Base-by-base conservation (phyloP, 495 filamentous ascomycete genomes). In the Neurospora hispaniola region DNA sequence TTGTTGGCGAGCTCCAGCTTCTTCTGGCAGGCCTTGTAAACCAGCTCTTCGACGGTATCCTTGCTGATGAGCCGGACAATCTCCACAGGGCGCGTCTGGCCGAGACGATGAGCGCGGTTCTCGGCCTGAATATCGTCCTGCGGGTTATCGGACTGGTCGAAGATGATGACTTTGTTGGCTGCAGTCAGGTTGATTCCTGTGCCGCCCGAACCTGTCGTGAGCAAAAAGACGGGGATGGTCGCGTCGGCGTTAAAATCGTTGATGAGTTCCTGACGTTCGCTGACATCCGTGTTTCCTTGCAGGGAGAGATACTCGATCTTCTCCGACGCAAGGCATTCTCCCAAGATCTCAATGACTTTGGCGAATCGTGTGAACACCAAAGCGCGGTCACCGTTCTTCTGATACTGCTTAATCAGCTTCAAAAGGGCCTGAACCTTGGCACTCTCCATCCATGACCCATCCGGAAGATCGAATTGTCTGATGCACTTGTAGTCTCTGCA, bases 121-220 rank as follows among this genome's bases (percentile, higher is more conserved):
- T 97, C 94, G 0, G 96, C 96, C 80, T 99, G 96, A 1, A 96
- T 87, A 78, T 99, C 96, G 72, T 98, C 94, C 80, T 99, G 96
- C 0, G 96, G 96, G 76, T 99, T 99, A 81, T 98, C 98, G 40
- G 88, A 91, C 70, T 91, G 92, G 81, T 99, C 96, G 78, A 98
- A 98, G 77, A 99, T 95, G 80, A 99, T 88, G 73, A 99, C 94
- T 84, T 97, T 98, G 83, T 98, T 98, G 4, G 96, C 96, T 54
- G 90, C 92, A 14, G 93, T 93, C 42, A 99, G 80, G 81, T 99
- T 99, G 82, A 99, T 97, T 18, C 96, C 96, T 4, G 94, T 93
- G 43, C 96, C 96, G 23, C 96, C 96, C 10, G 96, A 94, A 73
- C 93, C 95, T 8, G 96, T 99, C 1, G 92, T 95, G 1, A 99